Conservation (phyloP, 805 yeast genomes). For the Dipodascus albidus region DNA sequence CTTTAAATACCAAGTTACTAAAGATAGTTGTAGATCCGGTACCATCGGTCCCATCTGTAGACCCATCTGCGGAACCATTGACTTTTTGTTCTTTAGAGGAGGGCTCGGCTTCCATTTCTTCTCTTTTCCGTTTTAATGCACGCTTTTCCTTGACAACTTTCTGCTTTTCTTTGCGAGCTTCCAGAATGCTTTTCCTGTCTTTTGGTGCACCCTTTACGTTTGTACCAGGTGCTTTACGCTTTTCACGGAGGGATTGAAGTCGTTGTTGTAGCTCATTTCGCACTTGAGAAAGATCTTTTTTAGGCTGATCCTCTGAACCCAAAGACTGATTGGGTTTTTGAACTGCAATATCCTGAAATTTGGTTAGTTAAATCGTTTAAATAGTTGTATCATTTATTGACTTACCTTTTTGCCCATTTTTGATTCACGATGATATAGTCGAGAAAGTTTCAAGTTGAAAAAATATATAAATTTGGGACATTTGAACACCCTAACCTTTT, state of each 20-base stretch:
- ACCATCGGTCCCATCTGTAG: constrained; percentile 26
- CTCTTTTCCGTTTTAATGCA: constrained; percentile 25
- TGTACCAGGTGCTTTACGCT: background rate
- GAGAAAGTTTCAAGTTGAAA: background rate
- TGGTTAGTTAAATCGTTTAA: background rate
- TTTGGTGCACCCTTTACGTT: background rate
- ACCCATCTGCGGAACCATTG: constrained; percentile 29
- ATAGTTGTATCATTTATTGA: background rate
- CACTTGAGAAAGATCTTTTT: background rate
- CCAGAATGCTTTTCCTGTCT: constrained; percentile 38
- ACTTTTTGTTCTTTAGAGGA: no score
- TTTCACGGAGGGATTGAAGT: constrained; percentile 36
- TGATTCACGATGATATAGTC: background rate
- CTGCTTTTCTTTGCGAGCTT: constrained; percentile 29
- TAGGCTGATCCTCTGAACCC: background rate
- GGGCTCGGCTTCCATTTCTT: constrained; percentile 27
- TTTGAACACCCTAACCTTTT: background rate
- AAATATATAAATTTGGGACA: background rate
- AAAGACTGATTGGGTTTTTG: background rate
- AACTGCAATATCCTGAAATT: background rate
- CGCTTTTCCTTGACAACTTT: constrained; percentile 26
- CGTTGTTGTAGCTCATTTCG: constrained; percentile 51
- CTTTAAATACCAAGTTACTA: constrained; percentile 72
- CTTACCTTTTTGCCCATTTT: background rate
- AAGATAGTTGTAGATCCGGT: constrained; percentile 37